Base-by-base conservation (phyloP, 305 asterid genomes). In the Fraxinus paxiana region DNA sequence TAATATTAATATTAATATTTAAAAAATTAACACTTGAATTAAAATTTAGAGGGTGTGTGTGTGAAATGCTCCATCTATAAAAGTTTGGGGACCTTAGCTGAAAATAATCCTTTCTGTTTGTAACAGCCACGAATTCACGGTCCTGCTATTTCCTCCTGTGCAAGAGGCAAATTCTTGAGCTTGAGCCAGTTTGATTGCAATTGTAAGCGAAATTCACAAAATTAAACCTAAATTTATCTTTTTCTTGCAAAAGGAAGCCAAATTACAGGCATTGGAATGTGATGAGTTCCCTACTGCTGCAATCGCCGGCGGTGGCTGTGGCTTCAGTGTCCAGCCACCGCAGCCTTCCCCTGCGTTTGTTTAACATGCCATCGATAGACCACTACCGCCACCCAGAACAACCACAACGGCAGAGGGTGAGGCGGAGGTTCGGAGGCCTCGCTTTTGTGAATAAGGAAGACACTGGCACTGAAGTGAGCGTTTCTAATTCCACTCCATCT, bases 361-460 rank as follows among this genome's bases (percentile, higher is more conserved):
- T 79, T 17, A 15, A 76, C 75, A 38, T 73, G 10, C 83, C 83
- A 17, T 35, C 54, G 4, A 12, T 28, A 28, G 73, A 67, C 20
- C 4, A 28, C 20, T 17, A 67, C 33, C 33, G 0, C 37, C 73
- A 67, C 20, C 73, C 4, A n/a, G 37, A 12, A 67, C 73, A 13
- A 65, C 20, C 20, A 24, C 74, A 78, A 43, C 1, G 75, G 83
- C 15, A 83, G 37, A 38, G 56, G 76, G 6, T 79, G 80, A 41
- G 76, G 81, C 67, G 82, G 73, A 84, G 85, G 79, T 74, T 48
- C 51, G 73, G 69, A 77, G 87, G 83, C 76, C 63, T 73, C 15
- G 84, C 88, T 22, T 72, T 88, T 70, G 92, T 84, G 41, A 86
- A 84, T 51, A 84, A 84, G 46, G 91, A 90, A 73, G 92, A 86